These are phyloP conservation scores for Neopestalotiopsis clavispora DNA, from an alignment of 2,329 filamentous ascomycete genomes.

Conservation along the genomic window DNA sequence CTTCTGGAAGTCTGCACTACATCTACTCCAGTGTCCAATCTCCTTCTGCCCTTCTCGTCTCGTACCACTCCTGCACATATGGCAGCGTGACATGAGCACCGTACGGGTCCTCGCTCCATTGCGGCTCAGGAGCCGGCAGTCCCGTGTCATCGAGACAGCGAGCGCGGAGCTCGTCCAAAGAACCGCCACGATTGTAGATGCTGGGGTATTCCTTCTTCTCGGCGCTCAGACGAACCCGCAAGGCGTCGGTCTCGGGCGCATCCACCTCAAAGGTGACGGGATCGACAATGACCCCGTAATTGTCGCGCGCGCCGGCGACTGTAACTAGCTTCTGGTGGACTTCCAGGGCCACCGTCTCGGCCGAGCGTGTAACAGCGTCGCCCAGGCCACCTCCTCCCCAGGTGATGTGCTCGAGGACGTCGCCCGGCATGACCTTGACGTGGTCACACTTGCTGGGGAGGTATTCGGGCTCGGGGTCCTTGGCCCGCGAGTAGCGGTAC, in stretches of 20 bases:
- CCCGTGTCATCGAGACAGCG: conserved; percentile 47
- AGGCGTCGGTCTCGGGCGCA: conserved; percentile 37
- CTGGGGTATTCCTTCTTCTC: conserved; percentile 21
- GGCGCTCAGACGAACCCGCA: conserved; percentile 38
- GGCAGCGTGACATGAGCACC: conserved; percentile 47
- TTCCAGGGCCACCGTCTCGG: conserved; percentile 48
- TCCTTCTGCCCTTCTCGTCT: conserved; percentile 35
- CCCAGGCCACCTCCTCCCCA: conserved; percentile 55
- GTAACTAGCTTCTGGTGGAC: conserved; percentile 50
- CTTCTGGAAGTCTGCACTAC: too few relatives aligned
- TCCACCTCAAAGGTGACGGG: conserved; percentile 40
- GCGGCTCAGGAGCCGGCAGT: conserved; percentile 43
- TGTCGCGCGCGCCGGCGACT: conserved; percentile 42
- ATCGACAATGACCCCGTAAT: conserved; percentile 51
- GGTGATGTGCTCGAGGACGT: conserved; percentile 54
- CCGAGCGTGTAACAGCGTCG: conserved; percentile 48
- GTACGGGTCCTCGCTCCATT: conserved; percentile 49
- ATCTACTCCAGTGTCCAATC: conserved; percentile 28
- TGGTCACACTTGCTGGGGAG: conserved; percentile 54
- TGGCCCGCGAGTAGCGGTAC: conserved; percentile 43
- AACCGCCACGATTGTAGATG: conserved; percentile 49
- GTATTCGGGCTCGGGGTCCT: conserved; percentile 35
- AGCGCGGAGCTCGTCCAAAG: conserved; percentile 41
- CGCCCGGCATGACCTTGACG: conserved; percentile 47
- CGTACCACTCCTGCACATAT: conserved; percentile 51